phyloP scores from a whole-genome alignment of 495 filamentous ascomycete genomes.

The Polyplosphaeria fusca region DNA sequence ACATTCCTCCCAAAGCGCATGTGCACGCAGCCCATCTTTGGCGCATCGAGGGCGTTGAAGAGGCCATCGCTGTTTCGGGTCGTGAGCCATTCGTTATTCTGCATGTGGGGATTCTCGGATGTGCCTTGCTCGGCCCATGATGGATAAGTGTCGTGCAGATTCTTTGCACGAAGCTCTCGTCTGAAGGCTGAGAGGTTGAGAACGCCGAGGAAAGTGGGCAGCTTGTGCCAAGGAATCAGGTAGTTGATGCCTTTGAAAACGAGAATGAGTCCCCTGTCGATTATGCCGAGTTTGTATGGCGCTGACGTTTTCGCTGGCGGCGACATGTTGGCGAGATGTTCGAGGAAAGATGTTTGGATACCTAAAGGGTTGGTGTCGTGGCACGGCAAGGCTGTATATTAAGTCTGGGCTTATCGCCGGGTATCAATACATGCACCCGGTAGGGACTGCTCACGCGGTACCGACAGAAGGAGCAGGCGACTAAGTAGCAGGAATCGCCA shows the following conservation, averaged over 20 bases:
- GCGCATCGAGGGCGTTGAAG: conserved; percentile 42
- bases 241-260: conserved; percentile 42
- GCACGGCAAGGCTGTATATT: no score
- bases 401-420: no score
- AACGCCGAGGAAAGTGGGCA: conserved; percentile 41
- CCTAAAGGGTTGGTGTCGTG: no score
- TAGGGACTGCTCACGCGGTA: background rate
- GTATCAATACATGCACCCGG: no score
- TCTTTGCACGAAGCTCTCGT: conserved; percentile 42
- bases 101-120: conserved; percentile 27
- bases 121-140: conserved; percentile 37
- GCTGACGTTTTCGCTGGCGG: background rate
- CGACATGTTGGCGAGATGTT: conserved; percentile 4
- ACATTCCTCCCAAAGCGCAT: conserved; percentile 48
- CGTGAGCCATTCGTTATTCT: conserved; percentile 30
- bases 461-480: no score
- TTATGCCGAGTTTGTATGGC: conserved; percentile 5
- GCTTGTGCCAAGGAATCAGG: conserved; percentile 43
- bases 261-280: conserved; percentile 25
- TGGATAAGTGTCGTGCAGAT: conserved; percentile 46
- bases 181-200: conserved; percentile 44
- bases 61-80: conserved; percentile 45
- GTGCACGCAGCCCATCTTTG: conserved; percentile 45
- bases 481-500: no score
- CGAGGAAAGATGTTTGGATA: no score